Evolutionary conservation across 73 alveolate genomes (phyloP).

Genomic region (Diophrys appendiculata): DNA sequence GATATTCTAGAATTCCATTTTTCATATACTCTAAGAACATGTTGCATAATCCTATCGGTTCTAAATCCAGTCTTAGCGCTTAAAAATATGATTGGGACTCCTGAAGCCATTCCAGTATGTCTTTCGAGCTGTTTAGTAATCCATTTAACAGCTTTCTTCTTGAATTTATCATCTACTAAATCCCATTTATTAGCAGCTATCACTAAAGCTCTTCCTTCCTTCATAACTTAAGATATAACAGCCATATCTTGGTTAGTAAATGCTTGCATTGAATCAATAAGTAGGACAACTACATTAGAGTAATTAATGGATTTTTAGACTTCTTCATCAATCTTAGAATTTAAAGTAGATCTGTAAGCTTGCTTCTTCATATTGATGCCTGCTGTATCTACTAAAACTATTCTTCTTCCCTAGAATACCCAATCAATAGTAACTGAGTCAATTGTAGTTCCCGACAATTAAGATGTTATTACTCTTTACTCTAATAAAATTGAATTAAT

Average conservation of each 20-base stretch:
- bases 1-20: constrained; percentile 87
- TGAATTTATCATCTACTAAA: constrained; percentile 78
- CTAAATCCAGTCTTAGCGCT: constrained; percentile 74
- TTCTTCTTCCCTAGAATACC: constrained; percentile 72
- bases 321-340: constrained; percentile 66
- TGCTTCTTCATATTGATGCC: constrained; percentile 57
- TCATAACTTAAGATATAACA: constrained; percentile 65
- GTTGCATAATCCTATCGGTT: constrained; percentile 67
- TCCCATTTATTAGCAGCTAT: constrained; percentile 91
- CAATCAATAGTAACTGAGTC: constrained; percentile 74
- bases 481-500: constrained; percentile 73
- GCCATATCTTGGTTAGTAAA: constrained; percentile 69
- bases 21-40: constrained; percentile 80
- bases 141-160: constrained; percentile 70
- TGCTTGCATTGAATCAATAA: constrained; percentile 83
- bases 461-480: constrained; percentile 83
- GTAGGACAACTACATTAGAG: constrained; percentile 74
- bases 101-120: constrained; percentile 66
- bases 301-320: constrained; percentile 62
- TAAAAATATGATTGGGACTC: constrained; percentile 63
- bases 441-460: constrained; percentile 85
- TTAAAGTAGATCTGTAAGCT: constrained; percentile 28
- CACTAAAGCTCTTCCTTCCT: constrained; percentile 85
- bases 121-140: constrained; percentile 70
- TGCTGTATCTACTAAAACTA: constrained; percentile 87